Conservation (phyloP, 2,329 filamentous ascomycete genomes). For the Talaromyces rugulosus region DNA sequence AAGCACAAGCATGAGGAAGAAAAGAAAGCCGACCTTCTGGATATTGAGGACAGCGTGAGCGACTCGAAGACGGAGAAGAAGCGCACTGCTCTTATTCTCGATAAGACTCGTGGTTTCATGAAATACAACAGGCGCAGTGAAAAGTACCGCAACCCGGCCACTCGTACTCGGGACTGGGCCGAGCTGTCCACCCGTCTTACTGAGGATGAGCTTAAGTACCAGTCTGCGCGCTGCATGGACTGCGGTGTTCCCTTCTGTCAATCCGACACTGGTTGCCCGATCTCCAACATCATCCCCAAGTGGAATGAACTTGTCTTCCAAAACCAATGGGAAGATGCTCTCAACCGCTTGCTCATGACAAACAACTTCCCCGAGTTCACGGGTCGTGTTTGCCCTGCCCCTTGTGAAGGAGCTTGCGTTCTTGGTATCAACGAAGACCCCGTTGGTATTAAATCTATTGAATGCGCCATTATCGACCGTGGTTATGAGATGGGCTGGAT, state of each 20-base stretch:
- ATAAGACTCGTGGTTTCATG: constrained; percentile 98
- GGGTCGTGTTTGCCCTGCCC: constrained; percentile 91
- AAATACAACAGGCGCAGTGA: constrained; percentile 89
- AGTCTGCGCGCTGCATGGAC: constrained; percentile 96
- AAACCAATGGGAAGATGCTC: constrained; percentile 82
- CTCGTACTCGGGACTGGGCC: constrained; percentile 86
- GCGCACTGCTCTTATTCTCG: constrained; percentile 84
- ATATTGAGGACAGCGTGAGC: constrained; percentile 87
- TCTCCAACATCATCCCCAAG: constrained; percentile 96
- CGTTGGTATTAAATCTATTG: constrained; percentile 96
- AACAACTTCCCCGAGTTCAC: constrained; percentile 99
- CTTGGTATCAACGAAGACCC: constrained; percentile 95
- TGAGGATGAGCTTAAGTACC: constrained; percentile 94
- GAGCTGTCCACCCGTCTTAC: constrained; percentile 83
- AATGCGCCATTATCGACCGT: constrained; percentile 95
- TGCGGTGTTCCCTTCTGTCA: constrained; percentile 98
- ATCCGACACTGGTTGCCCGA: constrained; percentile 91
- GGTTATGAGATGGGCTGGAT: constrained; percentile 99
- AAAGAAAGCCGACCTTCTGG: constrained; percentile 67
- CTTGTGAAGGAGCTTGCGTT: constrained; percentile 93
- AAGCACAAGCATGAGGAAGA: constrained; percentile 58
- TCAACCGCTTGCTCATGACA: constrained; percentile 88
- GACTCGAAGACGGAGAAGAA: constrained; percentile 84
- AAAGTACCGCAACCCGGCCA: constrained; percentile 84
- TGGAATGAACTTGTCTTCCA: constrained; percentile 81